Conservation (phyloP, 2,329 filamentous ascomycete species). For the Teratosphaeria viscida region DNA sequence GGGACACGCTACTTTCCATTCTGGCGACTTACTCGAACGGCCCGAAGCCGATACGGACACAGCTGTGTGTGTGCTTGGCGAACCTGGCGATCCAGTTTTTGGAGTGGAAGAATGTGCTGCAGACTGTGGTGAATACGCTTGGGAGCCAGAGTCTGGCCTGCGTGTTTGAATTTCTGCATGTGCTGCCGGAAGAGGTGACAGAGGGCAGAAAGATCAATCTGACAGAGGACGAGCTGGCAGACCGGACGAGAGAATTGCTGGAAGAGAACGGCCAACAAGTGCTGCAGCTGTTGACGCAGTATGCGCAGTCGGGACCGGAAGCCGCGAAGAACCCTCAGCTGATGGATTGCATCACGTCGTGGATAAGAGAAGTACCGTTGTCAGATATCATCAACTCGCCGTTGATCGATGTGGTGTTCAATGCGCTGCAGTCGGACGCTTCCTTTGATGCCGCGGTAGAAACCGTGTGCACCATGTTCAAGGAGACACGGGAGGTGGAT, state of each 20-base stretch:
- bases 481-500: slow-evolving; percentile 87
- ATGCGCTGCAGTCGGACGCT: slow-evolving; percentile 61
- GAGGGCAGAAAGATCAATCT: slow-evolving; percentile 99
- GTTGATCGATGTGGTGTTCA: slow-evolving; percentile 69
- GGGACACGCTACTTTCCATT: slow-evolving; percentile 72
- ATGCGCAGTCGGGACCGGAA: slow-evolving; percentile 82
- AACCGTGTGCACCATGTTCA: slow-evolving; percentile 82
- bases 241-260: slow-evolving; percentile 79
- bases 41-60: slow-evolving; percentile 67
- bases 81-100: slow-evolving; percentile 94
- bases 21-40: slow-evolving; percentile 73
- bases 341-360: slow-evolving; percentile 91
- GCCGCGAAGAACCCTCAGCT: slow-evolving; percentile 81
- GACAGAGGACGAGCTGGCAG: slow-evolving; percentile 88
- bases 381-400: slow-evolving; percentile 75
- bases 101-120: slow-evolving; percentile 86
- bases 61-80: slow-evolving; percentile 88
- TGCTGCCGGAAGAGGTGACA: slow-evolving; percentile 96
- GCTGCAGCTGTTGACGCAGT: slow-evolving; percentile 75
- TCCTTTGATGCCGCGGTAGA: slow-evolving; percentile 85
- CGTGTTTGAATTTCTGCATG: slow-evolving; percentile 90
- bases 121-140: slow-evolving; percentile 67
- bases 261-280: slow-evolving; percentile 85
- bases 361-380: slow-evolving; percentile 86
- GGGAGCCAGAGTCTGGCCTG: slow-evolving; percentile 72